These are phyloP conservation scores for Globisporangium acanthophoron DNA, from an alignment of 352 stramenopile genomes.

Conservation along the genomic window DNA sequence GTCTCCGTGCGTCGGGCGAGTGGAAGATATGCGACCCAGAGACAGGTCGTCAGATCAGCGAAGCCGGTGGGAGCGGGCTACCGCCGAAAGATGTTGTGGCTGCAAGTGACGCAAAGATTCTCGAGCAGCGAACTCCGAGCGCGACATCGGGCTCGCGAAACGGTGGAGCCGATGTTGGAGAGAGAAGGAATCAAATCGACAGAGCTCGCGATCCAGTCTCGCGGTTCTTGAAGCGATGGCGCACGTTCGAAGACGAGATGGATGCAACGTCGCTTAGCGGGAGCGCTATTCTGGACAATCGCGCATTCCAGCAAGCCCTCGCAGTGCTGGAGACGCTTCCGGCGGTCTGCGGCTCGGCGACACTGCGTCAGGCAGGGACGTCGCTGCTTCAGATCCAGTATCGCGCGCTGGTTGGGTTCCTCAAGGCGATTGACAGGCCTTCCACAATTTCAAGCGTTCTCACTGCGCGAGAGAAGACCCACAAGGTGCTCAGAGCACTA, in stretches of 20 bases:
- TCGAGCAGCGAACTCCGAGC: not conserved
- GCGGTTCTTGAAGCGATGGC: conserved; percentile 8
- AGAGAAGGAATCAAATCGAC: not conserved
- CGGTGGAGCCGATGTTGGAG: not conserved
- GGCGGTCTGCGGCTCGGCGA: not conserved
- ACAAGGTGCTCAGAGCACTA: conserved; percentile 17
- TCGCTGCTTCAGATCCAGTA: conserved; percentile 13
- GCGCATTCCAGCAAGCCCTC: conserved; percentile 3
- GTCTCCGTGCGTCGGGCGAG: conserved; percentile 70
- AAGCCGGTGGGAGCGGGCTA: not conserved
- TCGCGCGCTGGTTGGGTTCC: conserved; percentile 5
- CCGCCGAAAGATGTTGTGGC: not conserved
- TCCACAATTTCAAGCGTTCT: conserved; percentile 8
- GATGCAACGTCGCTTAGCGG: not conserved
- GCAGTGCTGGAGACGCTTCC: not conserved
- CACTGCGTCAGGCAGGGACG: not conserved
- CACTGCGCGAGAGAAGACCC: conserved; percentile 6
- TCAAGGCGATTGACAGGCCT: conserved; percentile 9
- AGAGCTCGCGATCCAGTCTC: not conserved
- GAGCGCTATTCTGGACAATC: conserved; percentile 1
- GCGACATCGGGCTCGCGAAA: not conserved
- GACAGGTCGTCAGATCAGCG: conserved; percentile 36
- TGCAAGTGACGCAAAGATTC: not conserved
- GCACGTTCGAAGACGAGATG: not conserved
- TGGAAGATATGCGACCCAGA: conserved; percentile 83